Conservation (phyloP, 306 rosid species). For the Prunus campanulata region DNA sequence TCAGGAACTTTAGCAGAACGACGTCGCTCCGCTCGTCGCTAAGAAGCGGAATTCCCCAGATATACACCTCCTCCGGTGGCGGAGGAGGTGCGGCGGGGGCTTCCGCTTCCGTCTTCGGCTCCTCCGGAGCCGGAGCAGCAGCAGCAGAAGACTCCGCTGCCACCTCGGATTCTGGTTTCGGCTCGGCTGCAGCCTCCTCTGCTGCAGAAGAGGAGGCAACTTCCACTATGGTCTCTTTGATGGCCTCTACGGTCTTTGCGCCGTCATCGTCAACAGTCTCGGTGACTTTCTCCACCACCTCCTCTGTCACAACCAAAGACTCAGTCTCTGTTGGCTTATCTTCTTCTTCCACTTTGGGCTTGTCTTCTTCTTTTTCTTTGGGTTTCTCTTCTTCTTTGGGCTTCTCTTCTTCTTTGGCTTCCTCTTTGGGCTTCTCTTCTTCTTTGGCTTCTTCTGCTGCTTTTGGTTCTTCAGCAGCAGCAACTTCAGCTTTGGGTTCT, state of each 20-base stretch:
- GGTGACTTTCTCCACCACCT: conserved; percentile 32
- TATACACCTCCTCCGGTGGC: conserved; percentile 43
- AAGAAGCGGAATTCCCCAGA: conserved; percentile 77
- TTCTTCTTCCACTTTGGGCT: conserved; percentile 21
- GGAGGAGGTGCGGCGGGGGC: conserved; percentile 20
- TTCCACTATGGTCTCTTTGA: conserved; percentile 53
- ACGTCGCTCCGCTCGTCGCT: conserved; percentile 76
- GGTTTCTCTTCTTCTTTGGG: background rate
- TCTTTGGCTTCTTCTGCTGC: background rate
- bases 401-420: conserved; percentile 14
- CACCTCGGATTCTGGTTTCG: conserved; percentile 10
- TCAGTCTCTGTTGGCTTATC: background rate
- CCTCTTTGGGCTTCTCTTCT: conserved; percentile 10
- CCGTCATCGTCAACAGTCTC: conserved; percentile 48
- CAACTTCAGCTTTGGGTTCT: background rate
- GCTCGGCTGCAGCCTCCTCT: background rate
- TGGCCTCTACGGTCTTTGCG: conserved; percentile 69
- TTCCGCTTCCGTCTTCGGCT: conserved; percentile 18
- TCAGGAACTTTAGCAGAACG: conserved; percentile 66
- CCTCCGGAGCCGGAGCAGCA: conserved; percentile 18
- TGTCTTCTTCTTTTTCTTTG: background rate
- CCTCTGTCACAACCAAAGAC: conserved; percentile 24
- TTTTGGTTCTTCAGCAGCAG: background rate
- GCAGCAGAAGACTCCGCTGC: conserved; percentile 12
- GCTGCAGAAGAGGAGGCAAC: conserved; percentile 20